Evolutionary conservation across 768 basidiomycete genomes (phyloP), one percentile per base, ranked within the genome.

Genomic region (Dioszegia hungarica): DNA sequence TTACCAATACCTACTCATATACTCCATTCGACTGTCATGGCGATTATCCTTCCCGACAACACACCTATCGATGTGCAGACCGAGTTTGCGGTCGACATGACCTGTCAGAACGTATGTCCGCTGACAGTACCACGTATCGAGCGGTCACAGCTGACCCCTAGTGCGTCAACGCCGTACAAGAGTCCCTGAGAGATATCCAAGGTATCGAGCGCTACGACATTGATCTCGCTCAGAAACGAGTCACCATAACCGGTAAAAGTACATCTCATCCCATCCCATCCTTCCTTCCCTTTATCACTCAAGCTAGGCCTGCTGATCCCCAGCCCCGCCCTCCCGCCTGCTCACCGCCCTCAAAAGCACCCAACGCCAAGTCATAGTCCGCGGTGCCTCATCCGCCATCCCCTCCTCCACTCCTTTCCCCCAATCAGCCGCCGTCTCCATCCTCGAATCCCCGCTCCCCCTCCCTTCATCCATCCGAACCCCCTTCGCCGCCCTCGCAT

Each of bases 71-170:
- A 57, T 19, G 14, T 28, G 28, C 45, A 76, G 75, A 74, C 73
- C 60, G 75, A 76, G 51, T 76, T 76, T 46, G 75, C 75, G 38
- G 75, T 76, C 37, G 75, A 76, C 54, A 76, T 76, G 75, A 76
- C 75, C 3, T 76, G 75, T 45, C 69, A 76, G 56, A 69, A 61
- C 28, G 72, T 73, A 31, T 56, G 72, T 44, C 50, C 25, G 34
- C 44, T 33, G 36, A 12, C 4, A 25, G 34, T 38, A 37, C n/a
- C n/a, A n/a, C n/a, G n/a, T n/a, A n/a, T n/a, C n/a, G n/a, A n/a
- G n/a, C n/a, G n/a, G n/a, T n/a, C n/a, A n/a, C n/a, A 31, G 22
- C 39, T 38, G 24, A 33, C 27, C 12, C 12, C 44, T n/a, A 73
- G 72, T 76, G 75, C 48, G 75, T 76, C 38, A 59, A 67, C n/a